A percentile compares a stretch with the other conserved stretches of the same genome.
Evolutionary conservation across 441 rosid genomes (phyloP).

Genomic region (Manihot esculenta): DNA sequence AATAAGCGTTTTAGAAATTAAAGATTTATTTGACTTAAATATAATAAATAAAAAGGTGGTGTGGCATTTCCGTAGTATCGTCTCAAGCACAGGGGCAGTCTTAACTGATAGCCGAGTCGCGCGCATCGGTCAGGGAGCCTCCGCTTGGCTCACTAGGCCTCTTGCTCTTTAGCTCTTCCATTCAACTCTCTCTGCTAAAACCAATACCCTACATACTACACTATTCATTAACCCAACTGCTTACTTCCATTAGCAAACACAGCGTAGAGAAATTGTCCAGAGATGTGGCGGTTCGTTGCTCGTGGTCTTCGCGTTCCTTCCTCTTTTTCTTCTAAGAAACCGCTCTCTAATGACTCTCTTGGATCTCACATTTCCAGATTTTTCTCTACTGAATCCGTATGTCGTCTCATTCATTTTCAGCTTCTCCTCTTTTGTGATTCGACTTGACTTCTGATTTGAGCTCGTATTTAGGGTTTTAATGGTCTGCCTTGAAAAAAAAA

Average conservation of each 20-base stretch:
- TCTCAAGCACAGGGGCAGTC: not conserved
- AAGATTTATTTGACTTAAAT: too few relatives aligned
- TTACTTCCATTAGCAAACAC: not conserved
- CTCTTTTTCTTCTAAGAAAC: conserved; percentile 35
- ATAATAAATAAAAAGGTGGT: not conserved
- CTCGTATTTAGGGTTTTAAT: not conserved
- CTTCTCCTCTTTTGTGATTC: not conserved
- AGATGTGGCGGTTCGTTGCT: conserved; percentile 97
- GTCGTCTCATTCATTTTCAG: conserved; percentile 21
- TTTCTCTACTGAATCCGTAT: conserved; percentile 69
- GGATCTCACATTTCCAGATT: conserved; percentile 72
- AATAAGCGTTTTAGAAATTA: too few relatives aligned
- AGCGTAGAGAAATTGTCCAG: conserved; percentile 4
- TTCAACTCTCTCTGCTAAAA: not conserved
- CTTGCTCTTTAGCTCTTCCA: not conserved
- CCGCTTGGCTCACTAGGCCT: not conserved
- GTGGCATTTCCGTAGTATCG: conserved; percentile 23
- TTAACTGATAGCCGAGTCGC: not conserved
- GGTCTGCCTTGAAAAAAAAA: too few relatives aligned
- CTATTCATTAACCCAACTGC: not conserved
- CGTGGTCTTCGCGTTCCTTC: conserved; percentile 69
- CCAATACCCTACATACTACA: not conserved
- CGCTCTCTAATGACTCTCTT: conserved; percentile 39
- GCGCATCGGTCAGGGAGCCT: not conserved
- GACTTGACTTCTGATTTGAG: too few relatives aligned